Base-by-base conservation (phyloP, 306 rosid genomes). In the Heteromeles arbutifolia region DNA sequence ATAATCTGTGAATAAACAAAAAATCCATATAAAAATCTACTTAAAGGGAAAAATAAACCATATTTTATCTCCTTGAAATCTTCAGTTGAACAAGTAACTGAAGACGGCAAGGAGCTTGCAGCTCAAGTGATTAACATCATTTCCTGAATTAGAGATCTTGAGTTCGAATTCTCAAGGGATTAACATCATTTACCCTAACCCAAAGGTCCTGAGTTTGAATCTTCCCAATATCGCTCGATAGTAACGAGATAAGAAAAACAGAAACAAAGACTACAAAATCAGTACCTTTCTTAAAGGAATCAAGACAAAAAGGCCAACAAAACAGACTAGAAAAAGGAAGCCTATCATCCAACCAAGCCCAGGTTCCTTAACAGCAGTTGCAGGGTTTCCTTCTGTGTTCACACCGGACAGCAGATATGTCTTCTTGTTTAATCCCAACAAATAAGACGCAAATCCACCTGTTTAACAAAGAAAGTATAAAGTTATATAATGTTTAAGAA, bases 361-460 rank as follows among this genome's bases (percentile, higher is more conserved):
- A 52, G 98, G 98, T 43, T 94, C 97, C 73, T 90, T 92, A 44
- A 82, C 76, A 53, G 84, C 73, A 8, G 48, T 76, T 18, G 87
- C 53, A 28, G 71, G 86, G 84, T 92, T 94, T 50, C 96, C 98
- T 74, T 82, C 93, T 9, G 65, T 72, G 72, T 82, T 86, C 32
- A 74, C 80, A 68, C 98, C 98, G 15, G 97, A 86, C 76, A 94
- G 83, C 82, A 86, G 86, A 78, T 94, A 94, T 19, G 97, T 92
- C 83, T 63, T 92, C 78, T 81, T 78, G 83, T 90, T 94, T 68
- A 94, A 70, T 67, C 91, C 98, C 89, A 94, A 76, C 2, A 94
- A 81, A 84, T 94, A 94, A 5, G 97, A 92, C 53, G 93, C 98
- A 85, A 94, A 92, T 31, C 97, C 98, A 50, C 97, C 97, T 93